Evolutionary conservation across 2,329 filamentous ascomycete species (phyloP).

Genomic region (Mollisia scopiformis): DNA sequence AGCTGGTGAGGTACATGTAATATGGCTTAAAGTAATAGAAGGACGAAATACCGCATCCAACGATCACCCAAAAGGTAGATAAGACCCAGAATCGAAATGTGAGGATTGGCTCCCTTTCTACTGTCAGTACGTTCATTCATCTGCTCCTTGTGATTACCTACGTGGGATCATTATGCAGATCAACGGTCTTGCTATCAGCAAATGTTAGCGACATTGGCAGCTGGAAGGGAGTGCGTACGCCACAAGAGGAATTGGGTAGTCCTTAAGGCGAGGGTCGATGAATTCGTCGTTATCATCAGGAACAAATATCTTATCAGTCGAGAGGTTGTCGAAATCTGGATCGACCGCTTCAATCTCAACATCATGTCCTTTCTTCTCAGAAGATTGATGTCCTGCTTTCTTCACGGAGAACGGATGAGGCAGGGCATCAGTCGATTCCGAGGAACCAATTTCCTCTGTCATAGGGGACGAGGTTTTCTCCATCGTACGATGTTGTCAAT

Average conservation of each 20-base stretch:
- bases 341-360: conserved; percentile 2
- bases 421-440: not conserved
- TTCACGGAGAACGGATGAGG: no score
- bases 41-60: conserved; percentile 35
- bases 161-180: conserved; percentile 37
- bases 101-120: conserved; percentile 36
- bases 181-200: conserved; percentile 33
- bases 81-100: conserved; percentile 39
- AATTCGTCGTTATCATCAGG: conserved; percentile 35
- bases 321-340: not conserved
- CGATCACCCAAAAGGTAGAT: conserved; percentile 37
- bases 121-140: not conserved
- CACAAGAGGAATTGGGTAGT: conserved; percentile 38
- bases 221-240: conserved; percentile 12
- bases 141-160: conserved; percentile 13
- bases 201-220: not conserved
- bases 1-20: conserved; percentile 31
- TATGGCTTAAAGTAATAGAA: conserved; percentile 41
- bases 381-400: no score
- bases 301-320: conserved; percentile 23
- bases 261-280: conserved; percentile 37
- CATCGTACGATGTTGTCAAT: not conserved
- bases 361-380: conserved; percentile 4
- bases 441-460: not conserved
- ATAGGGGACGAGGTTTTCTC: not conserved